A percentile compares a stretch with the other conserved stretches of the same genome.
These are phyloP conservation scores for Cornus controversa DNA, from an alignment of 148 eudicot species.

Conservation along the genomic window DNA sequence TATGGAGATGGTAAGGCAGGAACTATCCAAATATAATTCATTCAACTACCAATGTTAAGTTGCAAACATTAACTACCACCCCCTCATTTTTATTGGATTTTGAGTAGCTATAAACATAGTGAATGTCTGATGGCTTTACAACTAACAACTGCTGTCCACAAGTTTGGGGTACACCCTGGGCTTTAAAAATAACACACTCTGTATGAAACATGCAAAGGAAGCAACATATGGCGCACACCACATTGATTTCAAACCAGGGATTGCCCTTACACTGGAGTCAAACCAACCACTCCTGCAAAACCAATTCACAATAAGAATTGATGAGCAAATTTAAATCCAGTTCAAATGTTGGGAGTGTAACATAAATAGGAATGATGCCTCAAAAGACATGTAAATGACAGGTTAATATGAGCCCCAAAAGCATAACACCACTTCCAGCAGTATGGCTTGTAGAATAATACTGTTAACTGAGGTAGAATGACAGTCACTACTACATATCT, in stretches of 20 bases:
- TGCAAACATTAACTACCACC: background rate
- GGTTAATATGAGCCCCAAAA: background rate
- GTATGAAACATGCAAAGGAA: conserved; percentile 2
- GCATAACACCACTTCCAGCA: background rate
- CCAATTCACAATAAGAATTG: background rate
- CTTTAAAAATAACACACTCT: conserved; percentile 12
- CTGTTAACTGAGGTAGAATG: background rate
- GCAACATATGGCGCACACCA: background rate
- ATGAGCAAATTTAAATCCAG: background rate
- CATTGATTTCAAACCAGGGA: background rate
- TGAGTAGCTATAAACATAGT: background rate
- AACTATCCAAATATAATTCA: background rate
- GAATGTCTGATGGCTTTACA: background rate
- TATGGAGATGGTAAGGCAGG: background rate
- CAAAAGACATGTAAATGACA: background rate
- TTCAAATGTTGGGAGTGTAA: background rate
- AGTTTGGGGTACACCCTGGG: background rate
- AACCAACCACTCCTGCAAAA: conserved; percentile 64
- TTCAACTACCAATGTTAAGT: background rate
- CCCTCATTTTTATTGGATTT: background rate
- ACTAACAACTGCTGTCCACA: background rate
- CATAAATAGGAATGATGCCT: background rate
- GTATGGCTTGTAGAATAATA: background rate
- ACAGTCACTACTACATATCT: background rate
- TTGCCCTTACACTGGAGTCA: conserved; percentile 44